Evolutionary conservation across 1,284 basidiomycete species (phyloP).

Genomic region (Trametes versicolor): DNA sequence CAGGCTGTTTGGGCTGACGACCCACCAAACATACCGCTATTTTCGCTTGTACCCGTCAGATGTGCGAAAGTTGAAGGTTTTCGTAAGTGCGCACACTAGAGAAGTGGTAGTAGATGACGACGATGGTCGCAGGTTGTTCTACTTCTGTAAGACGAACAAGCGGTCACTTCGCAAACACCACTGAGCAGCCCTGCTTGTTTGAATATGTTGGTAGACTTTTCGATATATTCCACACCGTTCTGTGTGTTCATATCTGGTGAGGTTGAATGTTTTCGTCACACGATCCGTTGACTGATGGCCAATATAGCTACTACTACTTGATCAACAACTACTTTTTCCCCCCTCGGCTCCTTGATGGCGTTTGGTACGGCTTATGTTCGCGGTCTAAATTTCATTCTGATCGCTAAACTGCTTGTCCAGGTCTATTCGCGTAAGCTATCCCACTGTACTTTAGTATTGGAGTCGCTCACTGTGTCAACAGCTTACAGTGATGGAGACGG

Average conservation of each 20-base stretch:
- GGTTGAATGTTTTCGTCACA: neutral
- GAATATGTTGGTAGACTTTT: neutral
- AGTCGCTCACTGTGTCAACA: neutral
- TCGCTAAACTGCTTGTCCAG: neutral
- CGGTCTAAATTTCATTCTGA: neutral
- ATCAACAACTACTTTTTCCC: constrained; percentile 24
- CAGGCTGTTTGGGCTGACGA: constrained; percentile 26
- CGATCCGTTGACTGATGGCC: neutral
- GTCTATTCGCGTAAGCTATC: constrained; percentile 8
- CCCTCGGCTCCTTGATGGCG: constrained; percentile 6
- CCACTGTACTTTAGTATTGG: neutral
- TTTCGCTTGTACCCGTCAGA: constrained; percentile 24
- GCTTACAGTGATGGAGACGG: constrained; percentile 10
- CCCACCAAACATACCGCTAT: constrained; percentile 29
- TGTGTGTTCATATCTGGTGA: constrained; percentile 11
- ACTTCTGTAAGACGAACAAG: constrained; percentile 5
- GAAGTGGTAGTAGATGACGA: too few species aligned
- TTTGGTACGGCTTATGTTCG: constrained; percentile 9
- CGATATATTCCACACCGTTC: constrained; percentile 6
- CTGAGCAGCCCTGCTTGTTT: neutral
- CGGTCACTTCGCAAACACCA: too few species aligned
- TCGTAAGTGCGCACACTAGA: too few species aligned
- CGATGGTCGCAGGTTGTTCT: neutral
- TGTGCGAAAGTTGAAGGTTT: constrained; percentile 7
- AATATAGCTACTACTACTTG: constrained; percentile 24